These are phyloP conservation scores for Sanghuangporus weigelae DNA, from an alignment of 1,284 basidiomycete species.

Conservation along the genomic window DNA sequence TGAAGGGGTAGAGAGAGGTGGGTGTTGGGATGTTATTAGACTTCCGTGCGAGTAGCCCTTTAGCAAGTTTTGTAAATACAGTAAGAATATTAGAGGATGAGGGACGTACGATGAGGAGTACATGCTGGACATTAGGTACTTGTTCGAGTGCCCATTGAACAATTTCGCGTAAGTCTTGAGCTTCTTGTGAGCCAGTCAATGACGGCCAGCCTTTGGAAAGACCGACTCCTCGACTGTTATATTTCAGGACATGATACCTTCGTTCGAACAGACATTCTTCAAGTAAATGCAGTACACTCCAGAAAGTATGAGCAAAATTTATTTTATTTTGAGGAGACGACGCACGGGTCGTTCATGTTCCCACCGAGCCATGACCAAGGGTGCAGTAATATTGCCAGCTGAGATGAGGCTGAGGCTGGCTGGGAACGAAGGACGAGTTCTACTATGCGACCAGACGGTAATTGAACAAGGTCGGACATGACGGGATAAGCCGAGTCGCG, in stretches of 20 bases:
- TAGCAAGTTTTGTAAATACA: slow-evolving; percentile 11
- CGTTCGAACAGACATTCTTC: slow-evolving; percentile 34
- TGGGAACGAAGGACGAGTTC: neutral
- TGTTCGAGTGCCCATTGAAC: slow-evolving; percentile 49
- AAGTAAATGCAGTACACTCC: slow-evolving; percentile 28
- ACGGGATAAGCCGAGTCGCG: neutral
- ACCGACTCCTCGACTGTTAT: slow-evolving; percentile 75
- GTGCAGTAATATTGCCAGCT: slow-evolving; percentile 60
- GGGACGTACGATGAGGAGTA: slow-evolving; percentile 49
- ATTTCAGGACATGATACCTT: slow-evolving; percentile 58
- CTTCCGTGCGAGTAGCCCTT: slow-evolving; percentile 82
- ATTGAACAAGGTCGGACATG: neutral
- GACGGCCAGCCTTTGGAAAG: slow-evolving; percentile 64
- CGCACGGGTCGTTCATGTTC: slow-evolving; percentile 67
- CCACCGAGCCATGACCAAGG: slow-evolving; percentile 81
- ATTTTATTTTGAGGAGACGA: slow-evolving; percentile 17
- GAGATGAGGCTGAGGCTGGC: neutral
- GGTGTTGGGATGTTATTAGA: slow-evolving; percentile 61
- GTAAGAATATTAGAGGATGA: slow-evolving; percentile 8
- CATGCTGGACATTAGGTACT: slow-evolving; percentile 38
- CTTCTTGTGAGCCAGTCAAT: slow-evolving; percentile 64
- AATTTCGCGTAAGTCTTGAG: slow-evolving; percentile 56
- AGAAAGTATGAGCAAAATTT: neutral
- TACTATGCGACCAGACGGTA: slow-evolving; percentile 12
- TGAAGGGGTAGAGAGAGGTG: slow-evolving; percentile 40